Percentiles rank a stretch among this genome's conserved stretches.
Conservation (phyloP, 805 yeast species). For the Yarrowia alimentaria region DNA sequence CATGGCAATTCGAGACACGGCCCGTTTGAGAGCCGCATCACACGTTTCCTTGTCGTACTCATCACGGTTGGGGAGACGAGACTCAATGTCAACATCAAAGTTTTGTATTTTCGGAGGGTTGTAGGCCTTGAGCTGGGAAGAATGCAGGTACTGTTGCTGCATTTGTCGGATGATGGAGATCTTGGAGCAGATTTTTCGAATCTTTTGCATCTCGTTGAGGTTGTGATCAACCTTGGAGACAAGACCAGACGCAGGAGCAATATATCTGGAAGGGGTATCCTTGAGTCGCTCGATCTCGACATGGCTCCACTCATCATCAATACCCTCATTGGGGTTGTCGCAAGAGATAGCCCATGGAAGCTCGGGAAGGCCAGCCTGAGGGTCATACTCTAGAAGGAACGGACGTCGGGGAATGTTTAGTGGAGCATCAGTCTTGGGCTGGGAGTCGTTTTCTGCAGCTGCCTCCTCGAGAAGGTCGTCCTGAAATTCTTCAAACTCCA, state of each 20-base stretch:
- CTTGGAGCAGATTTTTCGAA: conserved; percentile 82
- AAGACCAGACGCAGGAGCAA: conserved; percentile 52
- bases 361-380: conserved; percentile 75
- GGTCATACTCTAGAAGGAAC: conserved; percentile 70
- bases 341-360: conserved; percentile 44
- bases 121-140: conserved; percentile 69
- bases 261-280: conserved; percentile 43
- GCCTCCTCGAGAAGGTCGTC: conserved; percentile 32
- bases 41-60: conserved; percentile 58
- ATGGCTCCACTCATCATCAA: conserved; percentile 43
- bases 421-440: conserved; percentile 6
- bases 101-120: conserved; percentile 61
- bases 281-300: conserved; percentile 33
- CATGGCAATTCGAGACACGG: conserved; percentile 80
- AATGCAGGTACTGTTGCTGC: conserved; percentile 78
- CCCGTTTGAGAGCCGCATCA: conserved; percentile 61
- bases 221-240: conserved; percentile 61
- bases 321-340: conserved; percentile 47
- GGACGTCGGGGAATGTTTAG: conserved; percentile 39
- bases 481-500: conserved; percentile 32
- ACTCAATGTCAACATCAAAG: conserved; percentile 76
- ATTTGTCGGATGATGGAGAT: conserved; percentile 83
- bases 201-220: conserved; percentile 78
- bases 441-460: neutral
- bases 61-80: conserved; percentile 72